Base-by-base conservation (phyloP, 208 protist genomes). In the Crithidia thermophila region DNA sequence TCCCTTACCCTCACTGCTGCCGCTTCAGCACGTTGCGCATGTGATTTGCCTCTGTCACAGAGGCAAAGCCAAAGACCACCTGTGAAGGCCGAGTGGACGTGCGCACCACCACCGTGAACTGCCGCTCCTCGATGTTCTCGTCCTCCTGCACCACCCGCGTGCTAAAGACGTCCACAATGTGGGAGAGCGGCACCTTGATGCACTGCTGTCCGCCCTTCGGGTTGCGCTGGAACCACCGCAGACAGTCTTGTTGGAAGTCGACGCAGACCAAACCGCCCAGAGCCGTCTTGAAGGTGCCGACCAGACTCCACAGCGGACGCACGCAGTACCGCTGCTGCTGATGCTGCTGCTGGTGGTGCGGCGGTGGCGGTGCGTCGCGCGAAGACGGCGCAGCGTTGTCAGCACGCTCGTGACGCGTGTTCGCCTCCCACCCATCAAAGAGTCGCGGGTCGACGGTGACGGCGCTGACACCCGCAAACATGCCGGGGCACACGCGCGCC, bases 11-110 rank as follows among this genome's bases (percentile, higher is more conserved):
- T 9, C 6, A 30, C 11, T 40, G 34, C 14, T 61, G 61, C 3
- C 61, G 52, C 49, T 63, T 55, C 31, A 90, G 34, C 25, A 84
- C 51, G 43, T 46, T 43, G 31, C 75, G 64, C 62, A 95, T 77
- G 40, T 75, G 67, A 36, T 77, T 85, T 20, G 85, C 87, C 67
- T 94, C 83, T 7, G 56, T 27, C 27, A 61, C 34, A 10, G 76
- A 87, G 30, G 69, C 60, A 72, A 95, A 94, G 4, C 87, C 90
- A 71, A 94, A 95, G 11, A 90, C 79, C 50, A 95, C 78, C 65
- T 93, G 87, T 21, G 87, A 90, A 3, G 90, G 90, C 21, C 81
- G 83, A 4, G 79, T 82, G 10, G 78, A 84, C 18, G 90, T 91
- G 52, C 79, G 71, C 18, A 90, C 68, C 16, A 94, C 66, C 1